Evolutionary conservation across 805 yeast genomes (phyloP).

Genomic region (Naumovozyma baii): DNA sequence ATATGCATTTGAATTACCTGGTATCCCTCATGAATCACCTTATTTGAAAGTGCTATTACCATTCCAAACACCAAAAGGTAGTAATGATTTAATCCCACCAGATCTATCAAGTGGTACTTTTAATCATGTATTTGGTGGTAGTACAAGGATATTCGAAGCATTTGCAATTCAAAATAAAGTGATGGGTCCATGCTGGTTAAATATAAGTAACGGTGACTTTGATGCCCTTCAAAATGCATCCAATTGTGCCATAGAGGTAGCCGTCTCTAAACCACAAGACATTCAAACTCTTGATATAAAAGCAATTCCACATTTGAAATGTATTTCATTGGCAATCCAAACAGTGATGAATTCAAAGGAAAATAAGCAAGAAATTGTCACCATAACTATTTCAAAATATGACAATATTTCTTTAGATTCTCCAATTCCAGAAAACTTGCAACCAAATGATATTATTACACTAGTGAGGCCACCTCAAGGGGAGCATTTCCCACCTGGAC

Average conservation of each 20-base stretch:
- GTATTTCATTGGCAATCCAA: constrained; percentile 69
- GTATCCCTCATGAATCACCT: constrained; percentile 64
- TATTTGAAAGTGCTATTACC: constrained; percentile 76
- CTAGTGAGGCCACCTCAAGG: constrained; percentile 70
- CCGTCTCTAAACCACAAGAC: constrained; percentile 39
- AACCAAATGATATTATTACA: constrained; percentile 57
- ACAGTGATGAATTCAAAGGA: constrained; percentile 66
- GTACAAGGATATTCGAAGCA: constrained; percentile 66
- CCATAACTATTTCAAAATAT: constrained; percentile 69
- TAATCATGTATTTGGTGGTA: constrained; percentile 69
- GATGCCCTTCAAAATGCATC: constrained; percentile 51
- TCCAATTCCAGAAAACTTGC: constrained; percentile 50
- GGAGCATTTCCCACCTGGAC: constrained; percentile 65
- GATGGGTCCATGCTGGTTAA: constrained; percentile 98
- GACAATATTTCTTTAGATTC: constrained; percentile 64
- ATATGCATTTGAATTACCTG: constrained; percentile 82
- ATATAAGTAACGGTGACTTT: constrained; percentile 56
- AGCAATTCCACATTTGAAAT: constrained; percentile 57
- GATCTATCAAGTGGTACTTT: constrained; percentile 70
- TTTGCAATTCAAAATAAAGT: constrained; percentile 73
- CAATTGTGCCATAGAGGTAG: constrained; percentile 72
- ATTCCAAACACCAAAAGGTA: constrained; percentile 50
- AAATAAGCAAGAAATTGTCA: constrained; percentile 78
- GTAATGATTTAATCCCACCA: constrained; percentile 42
- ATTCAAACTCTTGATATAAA: constrained; percentile 40